phyloP scores from a whole-genome alignment of 352 stramenopile species.

The Globisporangium polare region DNA sequence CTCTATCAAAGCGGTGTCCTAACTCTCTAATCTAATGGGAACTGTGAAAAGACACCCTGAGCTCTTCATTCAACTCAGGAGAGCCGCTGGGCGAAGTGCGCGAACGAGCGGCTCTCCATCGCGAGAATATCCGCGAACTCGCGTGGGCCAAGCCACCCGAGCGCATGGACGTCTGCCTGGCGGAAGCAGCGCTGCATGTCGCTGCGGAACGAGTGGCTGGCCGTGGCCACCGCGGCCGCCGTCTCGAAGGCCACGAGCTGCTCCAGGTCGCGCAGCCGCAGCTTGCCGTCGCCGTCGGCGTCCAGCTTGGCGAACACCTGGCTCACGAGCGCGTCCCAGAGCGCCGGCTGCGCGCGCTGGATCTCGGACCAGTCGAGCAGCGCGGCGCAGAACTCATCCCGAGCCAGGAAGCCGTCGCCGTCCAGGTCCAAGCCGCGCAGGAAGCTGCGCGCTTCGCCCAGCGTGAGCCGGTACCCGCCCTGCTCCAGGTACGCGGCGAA shows the following conservation, averaged over 20 bases:
- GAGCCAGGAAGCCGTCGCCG: slow-evolving; percentile 50
- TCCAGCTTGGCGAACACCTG: slow-evolving; percentile 54
- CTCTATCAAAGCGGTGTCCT: too few species aligned
- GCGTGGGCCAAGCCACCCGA: slow-evolving; percentile 31
- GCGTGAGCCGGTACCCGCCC: slow-evolving; percentile 57
- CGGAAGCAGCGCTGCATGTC: slow-evolving; percentile 61
- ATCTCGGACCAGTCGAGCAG: slow-evolving; percentile 65
- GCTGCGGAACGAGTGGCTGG: slow-evolving; percentile 53
- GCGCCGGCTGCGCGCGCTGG: slow-evolving; percentile 28
- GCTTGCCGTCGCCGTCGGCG: slow-evolving; percentile 38
- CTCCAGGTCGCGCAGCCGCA: slow-evolving; percentile 44
- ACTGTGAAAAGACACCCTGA: too few species aligned
- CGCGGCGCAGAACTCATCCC: slow-evolving; percentile 64
- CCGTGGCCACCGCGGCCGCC: slow-evolving; percentile 6
- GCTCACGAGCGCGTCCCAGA: slow-evolving; percentile 30
- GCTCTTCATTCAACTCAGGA: too few species aligned
- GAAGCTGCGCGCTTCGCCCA: slow-evolving; percentile 56
- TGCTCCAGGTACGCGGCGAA: slow-evolving; percentile 48
- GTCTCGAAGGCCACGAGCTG: slow-evolving; percentile 35
- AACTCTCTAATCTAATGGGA: too few species aligned
- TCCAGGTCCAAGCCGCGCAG: slow-evolving; percentile 57
- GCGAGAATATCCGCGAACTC: slow-evolving; percentile 55
- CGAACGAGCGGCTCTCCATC: slow-evolving; percentile 40
- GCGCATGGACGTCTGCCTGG: slow-evolving; percentile 33
- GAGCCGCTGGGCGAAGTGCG: slow-evolving; percentile 45